phyloP scores from a whole-genome alignment of 1,284 basidiomycete genomes.

The Tilletiopsis washingtonensis region DNA sequence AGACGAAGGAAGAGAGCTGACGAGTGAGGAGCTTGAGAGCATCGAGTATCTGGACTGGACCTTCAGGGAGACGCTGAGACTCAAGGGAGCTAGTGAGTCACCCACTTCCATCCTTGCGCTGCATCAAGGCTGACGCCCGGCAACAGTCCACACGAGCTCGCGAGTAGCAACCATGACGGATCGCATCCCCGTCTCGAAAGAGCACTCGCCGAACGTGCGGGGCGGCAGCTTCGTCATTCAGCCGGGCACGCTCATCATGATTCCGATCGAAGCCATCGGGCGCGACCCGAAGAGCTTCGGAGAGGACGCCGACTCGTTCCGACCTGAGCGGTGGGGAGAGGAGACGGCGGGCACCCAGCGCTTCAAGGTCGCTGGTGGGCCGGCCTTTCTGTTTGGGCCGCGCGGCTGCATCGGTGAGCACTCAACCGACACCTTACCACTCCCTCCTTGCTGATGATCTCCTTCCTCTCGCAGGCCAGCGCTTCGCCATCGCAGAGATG shows the following conservation, averaged over 20 bases:
- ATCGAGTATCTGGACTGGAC: conserved; percentile 32
- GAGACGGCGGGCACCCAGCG: conserved; percentile 7
- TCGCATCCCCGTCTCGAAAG: conserved; percentile 21
- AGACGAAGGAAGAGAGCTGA: conserved; percentile 6
- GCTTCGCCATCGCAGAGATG: conserved; percentile 1
- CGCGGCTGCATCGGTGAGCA: conserved; percentile 30
- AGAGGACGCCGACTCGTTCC: conserved; percentile 20
- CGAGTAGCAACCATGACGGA: conserved; percentile 14
- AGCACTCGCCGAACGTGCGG: conserved; percentile 1
- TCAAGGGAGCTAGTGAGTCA: conserved; percentile 7
- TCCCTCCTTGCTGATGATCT: background rate
- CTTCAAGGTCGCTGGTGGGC: conserved; percentile 16
- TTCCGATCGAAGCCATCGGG: conserved; percentile 24
- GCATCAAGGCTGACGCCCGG: background rate
- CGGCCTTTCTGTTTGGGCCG: conserved; percentile 36
- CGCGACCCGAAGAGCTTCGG: conserved; percentile 22
- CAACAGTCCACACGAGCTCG: conserved; percentile 25
- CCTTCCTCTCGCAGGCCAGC: background rate
- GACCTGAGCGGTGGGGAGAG: conserved; percentile 36
- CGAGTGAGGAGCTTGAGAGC: conserved; percentile 24
- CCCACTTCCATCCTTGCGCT: background rate
- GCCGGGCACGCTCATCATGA: conserved; percentile 10
- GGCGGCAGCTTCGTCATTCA: background rate
- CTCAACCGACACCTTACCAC: background rate
- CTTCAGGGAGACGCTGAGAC: conserved; percentile 27